These are phyloP conservation scores for Histomonas meleagridis DNA, from an alignment of 208 protist genomes.

Conservation along the genomic window DNA sequence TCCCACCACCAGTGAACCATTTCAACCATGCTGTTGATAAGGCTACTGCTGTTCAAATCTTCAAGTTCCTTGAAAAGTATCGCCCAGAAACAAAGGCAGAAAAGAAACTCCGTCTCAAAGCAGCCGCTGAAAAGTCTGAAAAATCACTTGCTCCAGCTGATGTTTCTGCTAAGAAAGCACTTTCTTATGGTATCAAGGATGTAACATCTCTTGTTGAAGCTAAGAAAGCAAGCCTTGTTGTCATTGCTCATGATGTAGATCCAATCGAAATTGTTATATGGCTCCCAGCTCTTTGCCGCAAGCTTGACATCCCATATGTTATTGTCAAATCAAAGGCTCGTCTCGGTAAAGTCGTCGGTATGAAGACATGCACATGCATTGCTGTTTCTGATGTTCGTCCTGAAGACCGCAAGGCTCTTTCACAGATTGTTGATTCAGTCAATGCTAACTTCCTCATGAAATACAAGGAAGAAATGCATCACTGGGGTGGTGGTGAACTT, in stretches of 20 bases:
- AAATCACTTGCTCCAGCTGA: constrained; percentile 52
- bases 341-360: constrained; percentile 82
- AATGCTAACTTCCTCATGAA: not conserved
- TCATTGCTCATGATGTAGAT: constrained; percentile 98
- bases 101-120: constrained; percentile 78
- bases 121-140: constrained; percentile 60
- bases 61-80: constrained; percentile 74
- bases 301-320: constrained; percentile 94
- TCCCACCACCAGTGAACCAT: constrained; percentile 75
- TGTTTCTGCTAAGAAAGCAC: constrained; percentile 70
- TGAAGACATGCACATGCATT: constrained; percentile 82
- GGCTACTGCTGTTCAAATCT: constrained; percentile 53
- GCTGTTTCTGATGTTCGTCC: constrained; percentile 78
- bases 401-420: constrained; percentile 56
- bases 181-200: constrained; percentile 91
- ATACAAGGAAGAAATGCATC: constrained; percentile 34
- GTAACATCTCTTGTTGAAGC: constrained; percentile 87
- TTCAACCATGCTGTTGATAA: constrained; percentile 69
- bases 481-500: constrained; percentile 35
- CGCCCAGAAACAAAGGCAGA: constrained; percentile 61
- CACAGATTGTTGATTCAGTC: constrained; percentile 30
- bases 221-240: constrained; percentile 92
- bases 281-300: constrained; percentile 92
- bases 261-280: constrained; percentile 96
- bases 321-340: constrained; percentile 97